Conservation (phyloP, 805 yeast genomes). For the Yamadazyma phyllophila region DNA sequence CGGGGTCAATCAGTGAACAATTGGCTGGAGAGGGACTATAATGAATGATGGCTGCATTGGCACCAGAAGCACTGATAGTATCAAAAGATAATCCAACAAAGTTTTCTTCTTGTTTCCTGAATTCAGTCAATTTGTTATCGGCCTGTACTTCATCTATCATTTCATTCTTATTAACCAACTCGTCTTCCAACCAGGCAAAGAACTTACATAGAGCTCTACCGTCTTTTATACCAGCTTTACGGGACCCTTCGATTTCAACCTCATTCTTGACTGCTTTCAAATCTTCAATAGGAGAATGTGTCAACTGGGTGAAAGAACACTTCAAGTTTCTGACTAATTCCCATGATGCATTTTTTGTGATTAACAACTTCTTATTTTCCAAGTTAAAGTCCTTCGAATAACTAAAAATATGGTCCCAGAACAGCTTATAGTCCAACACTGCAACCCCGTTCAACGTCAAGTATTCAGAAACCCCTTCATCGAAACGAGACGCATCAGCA, state of each 20-base stretch:
- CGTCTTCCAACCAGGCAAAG: constrained; percentile 59
- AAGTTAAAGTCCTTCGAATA: constrained; percentile 35
- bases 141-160: constrained; percentile 59
- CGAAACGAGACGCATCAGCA: constrained; percentile 42
- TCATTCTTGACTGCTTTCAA: constrained; percentile 53
- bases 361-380: constrained; percentile 27
- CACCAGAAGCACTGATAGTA: constrained; percentile 72
- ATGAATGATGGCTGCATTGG: constrained; percentile 77
- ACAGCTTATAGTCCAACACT: constrained; percentile 42
- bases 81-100: constrained; percentile 68
- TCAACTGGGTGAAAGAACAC: constrained; percentile 26
- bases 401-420: constrained; percentile 44
- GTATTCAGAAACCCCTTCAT: constrained; percentile 23
- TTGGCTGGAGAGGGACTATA: constrained; percentile 54
- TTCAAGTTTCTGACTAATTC: constrained; percentile 35
- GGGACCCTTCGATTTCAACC: constrained; percentile 50
- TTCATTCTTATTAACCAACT: constrained; percentile 40
- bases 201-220: constrained; percentile 54
- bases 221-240: constrained; percentile 54
- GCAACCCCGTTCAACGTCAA: constrained; percentile 25
- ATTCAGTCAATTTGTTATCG: constrained; percentile 44
- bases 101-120: constrained; percentile 40
- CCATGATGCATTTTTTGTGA: constrained; percentile 38
- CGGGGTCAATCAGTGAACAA: constrained; percentile 51
- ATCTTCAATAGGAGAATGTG: constrained; percentile 43